Evolutionary conservation across 805 yeast genomes (phyloP).

Genomic region (Candida suzukii): DNA sequence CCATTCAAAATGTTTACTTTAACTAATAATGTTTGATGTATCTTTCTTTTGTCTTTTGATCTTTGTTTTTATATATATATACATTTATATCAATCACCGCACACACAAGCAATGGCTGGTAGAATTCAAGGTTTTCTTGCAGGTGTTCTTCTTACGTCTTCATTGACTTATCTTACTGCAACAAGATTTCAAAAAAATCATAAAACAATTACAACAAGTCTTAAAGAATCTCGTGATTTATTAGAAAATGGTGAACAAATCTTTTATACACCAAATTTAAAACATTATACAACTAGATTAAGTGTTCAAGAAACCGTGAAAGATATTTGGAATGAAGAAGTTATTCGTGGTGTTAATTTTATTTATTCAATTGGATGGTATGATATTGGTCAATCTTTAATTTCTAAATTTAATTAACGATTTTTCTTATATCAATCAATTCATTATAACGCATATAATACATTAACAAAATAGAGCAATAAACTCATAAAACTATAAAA

Average conservation of each 20-base stretch:
- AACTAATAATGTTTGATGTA: too few relatives aligned
- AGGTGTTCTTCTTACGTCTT: constrained; percentile 56
- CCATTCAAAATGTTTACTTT: too few relatives aligned
- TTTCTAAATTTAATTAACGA: constrained; percentile 10
- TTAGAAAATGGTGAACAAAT: constrained; percentile 47
- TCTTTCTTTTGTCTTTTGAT: too few relatives aligned
- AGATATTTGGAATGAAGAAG: constrained; percentile 76
- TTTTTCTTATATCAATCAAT: too few relatives aligned
- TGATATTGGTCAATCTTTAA: constrained; percentile 1
- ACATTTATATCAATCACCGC: neutral
- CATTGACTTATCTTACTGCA: constrained; percentile 56
- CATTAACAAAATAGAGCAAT: too few relatives aligned
- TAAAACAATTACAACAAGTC: constrained; percentile 35
- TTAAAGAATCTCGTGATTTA: constrained; percentile 40
- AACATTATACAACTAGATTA: constrained; percentile 38
- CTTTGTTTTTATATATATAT: too few relatives aligned
- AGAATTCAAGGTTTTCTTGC: constrained; percentile 50
- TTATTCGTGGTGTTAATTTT: constrained; percentile 57
- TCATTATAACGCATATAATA: too few relatives aligned
- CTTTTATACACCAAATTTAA: constrained; percentile 35
- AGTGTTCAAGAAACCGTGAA: constrained; percentile 52
- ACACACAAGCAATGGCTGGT: constrained; percentile 31
- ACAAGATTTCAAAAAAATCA: constrained; percentile 45
- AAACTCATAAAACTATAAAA: too few relatives aligned
- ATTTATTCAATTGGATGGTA: constrained; percentile 31